These are phyloP conservation scores for Pyronema omphalodes DNA, from an alignment of 495 filamentous ascomycete species.

Conservation along the genomic window DNA sequence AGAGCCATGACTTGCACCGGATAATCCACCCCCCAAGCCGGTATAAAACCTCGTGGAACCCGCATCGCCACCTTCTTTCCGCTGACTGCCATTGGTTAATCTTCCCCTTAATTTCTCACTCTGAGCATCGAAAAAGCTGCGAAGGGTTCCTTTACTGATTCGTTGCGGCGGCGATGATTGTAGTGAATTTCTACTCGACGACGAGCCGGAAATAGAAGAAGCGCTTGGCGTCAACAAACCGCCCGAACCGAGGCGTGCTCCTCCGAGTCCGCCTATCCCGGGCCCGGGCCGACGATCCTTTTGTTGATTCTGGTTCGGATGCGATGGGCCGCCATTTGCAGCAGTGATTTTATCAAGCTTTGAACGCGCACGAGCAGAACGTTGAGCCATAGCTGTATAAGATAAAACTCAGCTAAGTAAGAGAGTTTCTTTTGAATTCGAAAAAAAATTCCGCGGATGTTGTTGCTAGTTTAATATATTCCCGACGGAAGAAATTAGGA, in stretches of 20 bases:
- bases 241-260: conserved; percentile 13
- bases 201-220: conserved; percentile 16
- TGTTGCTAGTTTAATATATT: neutral
- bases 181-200: conserved; percentile 12
- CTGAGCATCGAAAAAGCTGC: conserved; percentile 19
- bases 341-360: conserved; percentile 23
- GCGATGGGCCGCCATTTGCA: conserved; percentile 1
- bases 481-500: no score
- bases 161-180: conserved; percentile 13
- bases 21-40: conserved; percentile 6
- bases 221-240: conserved; percentile 19
- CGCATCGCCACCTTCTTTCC: neutral
- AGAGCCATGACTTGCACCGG: conserved; percentile 4
- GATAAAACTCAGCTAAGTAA: no score
- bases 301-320: neutral
- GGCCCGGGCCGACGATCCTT: conserved; percentile 1
- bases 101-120: conserved; percentile 18
- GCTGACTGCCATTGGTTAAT: neutral
- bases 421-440: no score
- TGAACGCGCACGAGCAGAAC: conserved; percentile 19
- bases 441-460: neutral
- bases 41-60: neutral
- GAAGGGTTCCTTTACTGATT: conserved; percentile 13
- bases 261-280: conserved; percentile 3
- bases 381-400: conserved; percentile 17